Percentiles rank a stretch among this genome's conserved stretches.
Conservation (phyloP, 208 protist genomes). For the Naegleria gruberi region DNA sequence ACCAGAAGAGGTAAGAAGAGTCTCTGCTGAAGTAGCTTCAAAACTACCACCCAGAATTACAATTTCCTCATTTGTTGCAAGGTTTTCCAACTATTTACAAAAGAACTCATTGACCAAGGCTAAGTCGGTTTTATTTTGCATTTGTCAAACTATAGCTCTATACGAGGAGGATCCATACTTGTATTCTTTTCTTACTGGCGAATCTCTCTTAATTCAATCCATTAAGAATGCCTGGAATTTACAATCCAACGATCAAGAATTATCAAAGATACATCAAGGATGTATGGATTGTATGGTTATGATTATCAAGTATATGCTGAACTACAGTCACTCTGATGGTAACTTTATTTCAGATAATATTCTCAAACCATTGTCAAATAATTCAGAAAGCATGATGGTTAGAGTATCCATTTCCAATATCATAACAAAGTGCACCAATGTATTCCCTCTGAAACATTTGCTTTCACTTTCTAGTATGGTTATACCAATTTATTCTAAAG, state of each 20-base stretch:
- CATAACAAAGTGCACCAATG: background rate
- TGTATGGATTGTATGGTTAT: background rate
- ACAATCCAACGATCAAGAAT: background rate
- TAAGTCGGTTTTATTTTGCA: background rate
- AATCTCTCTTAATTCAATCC: background rate
- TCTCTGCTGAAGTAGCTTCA: background rate
- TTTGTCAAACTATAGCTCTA: background rate
- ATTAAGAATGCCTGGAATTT: background rate
- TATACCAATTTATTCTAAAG: background rate
- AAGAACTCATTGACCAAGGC: background rate
- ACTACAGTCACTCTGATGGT: background rate
- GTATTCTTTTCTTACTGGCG: background rate
- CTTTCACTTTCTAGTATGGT: background rate
- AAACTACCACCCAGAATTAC: background rate
- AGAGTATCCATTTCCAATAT: background rate
- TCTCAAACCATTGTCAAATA: background rate
- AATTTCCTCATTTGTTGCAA: background rate
- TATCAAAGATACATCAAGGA: background rate
- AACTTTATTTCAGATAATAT: background rate
- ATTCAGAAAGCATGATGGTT: background rate
- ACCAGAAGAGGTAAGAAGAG: background rate
- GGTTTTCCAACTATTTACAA: background rate
- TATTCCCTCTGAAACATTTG: background rate
- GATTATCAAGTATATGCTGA: background rate
- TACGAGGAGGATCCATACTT: background rate